phyloP scores from a whole-genome alignment of 331 rosid species.

The Cucumis variabilis region DNA sequence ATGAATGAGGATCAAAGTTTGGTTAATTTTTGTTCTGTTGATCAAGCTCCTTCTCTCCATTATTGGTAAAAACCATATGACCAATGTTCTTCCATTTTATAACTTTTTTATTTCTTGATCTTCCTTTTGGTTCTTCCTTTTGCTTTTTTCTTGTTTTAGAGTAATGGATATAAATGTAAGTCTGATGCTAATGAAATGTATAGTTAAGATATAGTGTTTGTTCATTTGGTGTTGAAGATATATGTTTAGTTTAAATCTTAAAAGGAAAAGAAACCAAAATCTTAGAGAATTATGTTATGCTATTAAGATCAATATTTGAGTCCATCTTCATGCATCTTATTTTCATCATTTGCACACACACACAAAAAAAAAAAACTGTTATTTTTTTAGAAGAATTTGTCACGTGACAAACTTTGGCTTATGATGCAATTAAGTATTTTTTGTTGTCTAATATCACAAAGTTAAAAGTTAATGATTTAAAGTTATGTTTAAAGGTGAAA shows the following conservation, averaged over 20 bases:
- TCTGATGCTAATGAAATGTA: background rate
- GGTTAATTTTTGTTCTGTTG: conserved; percentile 60
- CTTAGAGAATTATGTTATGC: too few relatives aligned
- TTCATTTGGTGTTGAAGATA: background rate
- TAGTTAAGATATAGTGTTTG: background rate
- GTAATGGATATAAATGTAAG: too few relatives aligned
- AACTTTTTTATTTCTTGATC: background rate
- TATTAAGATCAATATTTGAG: too few relatives aligned
- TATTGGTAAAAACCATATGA: conserved; percentile 37
- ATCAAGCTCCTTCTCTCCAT: conserved; percentile 66
- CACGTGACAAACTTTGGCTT: too few relatives aligned
- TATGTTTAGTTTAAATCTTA: background rate
- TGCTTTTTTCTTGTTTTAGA: background rate
- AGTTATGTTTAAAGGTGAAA: too few relatives aligned
- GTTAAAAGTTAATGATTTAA: background rate
- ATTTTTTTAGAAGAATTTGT: too few relatives aligned
- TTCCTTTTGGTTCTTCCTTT: background rate
- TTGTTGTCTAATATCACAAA: too few relatives aligned
- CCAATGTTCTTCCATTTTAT: background rate
- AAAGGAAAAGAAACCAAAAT: background rate
- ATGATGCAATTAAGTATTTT: too few relatives aligned
- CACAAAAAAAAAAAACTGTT: too few relatives aligned
- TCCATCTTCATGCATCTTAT: too few relatives aligned
- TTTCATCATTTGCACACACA: too few relatives aligned
- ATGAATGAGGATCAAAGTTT: conserved; percentile 49